phyloP scores from a whole-genome alignment of 2,329 filamentous ascomycete genomes.

The Stagonosporopsis cucurbitacearum region DNA sequence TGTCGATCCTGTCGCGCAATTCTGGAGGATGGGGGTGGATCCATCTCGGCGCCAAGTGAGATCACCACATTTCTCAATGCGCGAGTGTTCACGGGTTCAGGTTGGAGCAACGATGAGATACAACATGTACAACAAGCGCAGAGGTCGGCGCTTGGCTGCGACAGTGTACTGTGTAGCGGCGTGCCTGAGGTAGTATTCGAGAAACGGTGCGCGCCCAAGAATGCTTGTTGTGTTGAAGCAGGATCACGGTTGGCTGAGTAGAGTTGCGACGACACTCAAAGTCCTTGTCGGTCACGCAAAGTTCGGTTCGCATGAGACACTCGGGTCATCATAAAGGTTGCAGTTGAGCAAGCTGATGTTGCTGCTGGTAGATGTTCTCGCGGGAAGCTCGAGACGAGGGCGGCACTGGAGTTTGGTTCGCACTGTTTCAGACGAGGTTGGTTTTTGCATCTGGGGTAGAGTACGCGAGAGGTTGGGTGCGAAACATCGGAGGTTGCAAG shows the following conservation, averaged over 20 bases:
- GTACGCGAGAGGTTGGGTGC: constrained; percentile 15
- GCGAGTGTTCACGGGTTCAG: constrained; percentile 8
- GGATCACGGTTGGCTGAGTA: constrained; percentile 1
- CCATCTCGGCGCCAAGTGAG: constrained; percentile 19
- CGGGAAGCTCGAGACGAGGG: neutral
- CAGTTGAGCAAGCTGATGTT: neutral
- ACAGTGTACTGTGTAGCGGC: constrained; percentile 10
- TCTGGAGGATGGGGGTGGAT: constrained; percentile 20
- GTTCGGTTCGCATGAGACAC: constrained; percentile 1
- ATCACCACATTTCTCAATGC: constrained; percentile 21
- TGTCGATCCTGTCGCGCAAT: constrained; percentile 18
- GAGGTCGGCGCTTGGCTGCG: constrained; percentile 13
- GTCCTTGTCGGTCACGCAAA: neutral
- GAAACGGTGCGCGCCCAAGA: neutral
- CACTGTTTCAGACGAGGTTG: constrained; percentile 10
- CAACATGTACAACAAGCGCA: constrained; percentile 13
- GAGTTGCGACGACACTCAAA: neutral
- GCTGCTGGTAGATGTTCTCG: neutral
- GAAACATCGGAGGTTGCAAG: constrained; percentile 16
- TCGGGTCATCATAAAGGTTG: neutral
- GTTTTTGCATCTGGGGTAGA: constrained; percentile 7
- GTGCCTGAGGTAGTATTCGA: constrained; percentile 8
- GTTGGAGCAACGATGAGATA: neutral
- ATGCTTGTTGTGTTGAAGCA: neutral
- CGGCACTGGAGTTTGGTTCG: constrained; percentile 4